Conservation (phyloP, 306 rosid species). For the Mimosa pudica region DNA sequence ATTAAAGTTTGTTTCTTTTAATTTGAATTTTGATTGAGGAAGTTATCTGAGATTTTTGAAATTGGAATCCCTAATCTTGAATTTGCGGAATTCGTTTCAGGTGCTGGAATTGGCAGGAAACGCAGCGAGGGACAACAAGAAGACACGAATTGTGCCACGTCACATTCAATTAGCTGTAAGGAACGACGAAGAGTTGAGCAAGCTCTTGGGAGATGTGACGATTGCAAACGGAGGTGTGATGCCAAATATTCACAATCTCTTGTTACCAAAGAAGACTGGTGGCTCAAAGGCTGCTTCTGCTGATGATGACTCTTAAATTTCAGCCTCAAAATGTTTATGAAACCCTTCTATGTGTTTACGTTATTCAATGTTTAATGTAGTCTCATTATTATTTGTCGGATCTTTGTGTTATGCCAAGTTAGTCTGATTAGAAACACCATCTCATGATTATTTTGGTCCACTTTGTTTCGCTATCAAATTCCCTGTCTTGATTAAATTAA, state of each 20-base stretch:
- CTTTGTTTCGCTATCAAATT: not conserved
- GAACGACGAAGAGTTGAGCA: slow-evolving; percentile 90
- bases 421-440: slow-evolving; percentile 45
- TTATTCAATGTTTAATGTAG: not conserved
- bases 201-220: slow-evolving; percentile 86
- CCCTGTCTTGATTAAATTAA: not conserved
- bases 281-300: slow-evolving; percentile 53
- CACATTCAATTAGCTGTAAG: slow-evolving; percentile 80
- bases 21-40: no score
- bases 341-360: not conserved
- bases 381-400: not conserved
- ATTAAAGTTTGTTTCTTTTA: no score
- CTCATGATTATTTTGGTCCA: no score
- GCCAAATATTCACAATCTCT: slow-evolving; percentile 89
- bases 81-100: slow-evolving; percentile 29
- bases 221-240: slow-evolving; percentile 93
- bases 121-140: slow-evolving; percentile 88
- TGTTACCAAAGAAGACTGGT: slow-evolving; percentile 80
- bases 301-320: slow-evolving; percentile 62
- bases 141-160: slow-evolving; percentile 81
- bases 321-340: not conserved
- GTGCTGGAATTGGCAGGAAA: slow-evolving; percentile 84
- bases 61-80: no score
- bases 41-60: no score
- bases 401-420: slow-evolving; percentile 24